Evolutionary conservation across 257 asterid species (phyloP).

Genomic region (Mitragyna speciosa): DNA sequence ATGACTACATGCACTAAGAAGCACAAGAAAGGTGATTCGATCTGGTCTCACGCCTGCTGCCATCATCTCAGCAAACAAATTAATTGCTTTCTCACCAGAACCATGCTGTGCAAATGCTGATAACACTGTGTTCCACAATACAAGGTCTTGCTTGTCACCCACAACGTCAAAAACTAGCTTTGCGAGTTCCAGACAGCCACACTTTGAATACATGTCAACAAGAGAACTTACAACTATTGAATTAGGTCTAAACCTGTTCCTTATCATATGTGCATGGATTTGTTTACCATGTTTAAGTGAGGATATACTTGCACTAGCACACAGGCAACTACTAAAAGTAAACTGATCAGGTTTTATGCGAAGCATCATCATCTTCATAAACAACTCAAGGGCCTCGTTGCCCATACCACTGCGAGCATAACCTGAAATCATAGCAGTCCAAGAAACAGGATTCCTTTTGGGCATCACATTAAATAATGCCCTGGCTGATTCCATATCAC

Average conservation of each 20-base stretch:
- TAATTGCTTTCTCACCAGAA: conserved; percentile 49
- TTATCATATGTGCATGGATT: conserved; percentile 58
- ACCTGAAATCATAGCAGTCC: conserved; percentile 69
- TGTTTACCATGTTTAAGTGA: conserved; percentile 55
- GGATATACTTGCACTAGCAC: conserved; percentile 58
- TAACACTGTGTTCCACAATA: conserved; percentile 68
- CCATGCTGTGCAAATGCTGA: conserved; percentile 69
- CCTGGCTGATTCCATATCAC: conserved; percentile 59
- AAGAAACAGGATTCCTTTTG: conserved; percentile 57
- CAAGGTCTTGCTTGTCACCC: conserved; percentile 45
- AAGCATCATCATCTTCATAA: conserved; percentile 44
- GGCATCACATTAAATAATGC: conserved; percentile 58
- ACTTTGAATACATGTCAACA: conserved; percentile 72
- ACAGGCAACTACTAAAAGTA: conserved; percentile 55
- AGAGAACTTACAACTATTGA: conserved; percentile 57
- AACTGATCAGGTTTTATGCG: conserved; percentile 60
- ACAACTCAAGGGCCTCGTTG: conserved; percentile 42
- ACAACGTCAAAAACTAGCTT: conserved; percentile 42
- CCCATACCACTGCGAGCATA: conserved; percentile 54
- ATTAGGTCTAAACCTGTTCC: conserved; percentile 49
- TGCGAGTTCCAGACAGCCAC: conserved; percentile 53
- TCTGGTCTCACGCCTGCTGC: conserved; percentile 57
- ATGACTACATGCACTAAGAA: conserved; percentile 63
- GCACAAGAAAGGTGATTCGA: conserved; percentile 50
- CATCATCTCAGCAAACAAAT: conserved; percentile 46